Conservation (phyloP, 2,329 filamentous ascomycete species). For the Penicillium sp. region DNA sequence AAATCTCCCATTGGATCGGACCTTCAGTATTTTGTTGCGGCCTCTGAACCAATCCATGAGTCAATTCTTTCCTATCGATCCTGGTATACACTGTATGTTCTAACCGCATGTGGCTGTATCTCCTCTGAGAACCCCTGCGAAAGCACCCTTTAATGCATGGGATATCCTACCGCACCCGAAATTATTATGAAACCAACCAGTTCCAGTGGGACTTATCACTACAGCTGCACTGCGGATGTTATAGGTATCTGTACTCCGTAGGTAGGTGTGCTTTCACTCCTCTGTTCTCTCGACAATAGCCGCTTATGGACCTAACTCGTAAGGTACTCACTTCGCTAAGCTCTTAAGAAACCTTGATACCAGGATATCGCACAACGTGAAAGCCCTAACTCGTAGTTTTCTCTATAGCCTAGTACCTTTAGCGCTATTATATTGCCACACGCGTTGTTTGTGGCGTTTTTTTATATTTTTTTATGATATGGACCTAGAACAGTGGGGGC, state of each 20-base stretch:
- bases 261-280: neutral
- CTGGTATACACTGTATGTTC: neutral
- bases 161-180: neutral
- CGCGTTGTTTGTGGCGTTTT: neutral
- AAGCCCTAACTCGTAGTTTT: neutral
- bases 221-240: neutral
- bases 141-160: neutral
- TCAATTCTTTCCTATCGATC: neutral
- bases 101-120: neutral
- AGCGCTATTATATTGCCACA: neutral
- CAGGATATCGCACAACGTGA: neutral
- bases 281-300: neutral
- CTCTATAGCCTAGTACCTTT: neutral
- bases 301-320: neutral
- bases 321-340: constrained; percentile 1
- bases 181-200: neutral
- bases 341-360: neutral
- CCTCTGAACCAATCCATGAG: neutral
- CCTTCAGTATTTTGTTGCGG: neutral
- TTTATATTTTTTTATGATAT: neutral
- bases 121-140: neutral
- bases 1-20: constrained; percentile 2
- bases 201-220: neutral
- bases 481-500: neutral
- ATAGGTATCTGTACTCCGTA: neutral